These are phyloP conservation scores for Corrigiola litoralis DNA, from an alignment of 179 eudicot genomes.

Conservation along the genomic window DNA sequence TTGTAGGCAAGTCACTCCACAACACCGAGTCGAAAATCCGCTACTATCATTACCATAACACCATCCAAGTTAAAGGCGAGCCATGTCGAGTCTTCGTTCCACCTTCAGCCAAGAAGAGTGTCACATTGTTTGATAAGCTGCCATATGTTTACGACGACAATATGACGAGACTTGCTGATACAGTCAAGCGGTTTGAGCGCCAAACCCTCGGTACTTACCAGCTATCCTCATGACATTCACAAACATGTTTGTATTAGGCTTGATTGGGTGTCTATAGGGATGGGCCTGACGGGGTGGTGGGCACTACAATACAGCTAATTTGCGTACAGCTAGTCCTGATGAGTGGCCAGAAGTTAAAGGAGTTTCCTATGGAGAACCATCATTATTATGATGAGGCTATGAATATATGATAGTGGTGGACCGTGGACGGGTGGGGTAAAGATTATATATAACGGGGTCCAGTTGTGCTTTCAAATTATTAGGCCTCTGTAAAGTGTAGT, in stretches of 20 bases:
- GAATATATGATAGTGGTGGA: conserved; percentile 6
- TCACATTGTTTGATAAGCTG: conserved; percentile 30
- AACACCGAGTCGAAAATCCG: conserved; percentile 46
- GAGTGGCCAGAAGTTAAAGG: conserved; percentile 5
- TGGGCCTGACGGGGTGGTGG: conserved; percentile 12
- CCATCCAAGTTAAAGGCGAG: conserved; percentile 43
- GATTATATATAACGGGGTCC: neutral
- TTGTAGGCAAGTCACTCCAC: conserved; percentile 44
- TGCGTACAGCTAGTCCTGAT: neutral
- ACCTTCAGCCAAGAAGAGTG: conserved; percentile 28
- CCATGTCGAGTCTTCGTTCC: conserved; percentile 44
- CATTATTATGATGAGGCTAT: conserved; percentile 18
- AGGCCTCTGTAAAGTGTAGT: conserved; percentile 15
- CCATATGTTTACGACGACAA: conserved; percentile 51
- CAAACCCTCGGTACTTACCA: conserved; percentile 28
- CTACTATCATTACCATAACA: conserved; percentile 59
- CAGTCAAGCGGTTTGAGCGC: conserved; percentile 51
- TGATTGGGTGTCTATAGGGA: neutral
- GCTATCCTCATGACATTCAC: conserved; percentile 23
- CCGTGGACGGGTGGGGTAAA: conserved; percentile 8
- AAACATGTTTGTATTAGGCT: neutral
- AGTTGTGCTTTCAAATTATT: conserved; percentile 1
- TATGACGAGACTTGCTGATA: conserved; percentile 51
- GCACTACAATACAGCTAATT: neutral
- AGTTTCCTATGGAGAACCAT: conserved; percentile 2